Evolutionary conservation across 768 basidiomycete genomes (phyloP), one percentile per base, ranked within the genome.

Genomic region (Myochromella boudieri): DNA sequence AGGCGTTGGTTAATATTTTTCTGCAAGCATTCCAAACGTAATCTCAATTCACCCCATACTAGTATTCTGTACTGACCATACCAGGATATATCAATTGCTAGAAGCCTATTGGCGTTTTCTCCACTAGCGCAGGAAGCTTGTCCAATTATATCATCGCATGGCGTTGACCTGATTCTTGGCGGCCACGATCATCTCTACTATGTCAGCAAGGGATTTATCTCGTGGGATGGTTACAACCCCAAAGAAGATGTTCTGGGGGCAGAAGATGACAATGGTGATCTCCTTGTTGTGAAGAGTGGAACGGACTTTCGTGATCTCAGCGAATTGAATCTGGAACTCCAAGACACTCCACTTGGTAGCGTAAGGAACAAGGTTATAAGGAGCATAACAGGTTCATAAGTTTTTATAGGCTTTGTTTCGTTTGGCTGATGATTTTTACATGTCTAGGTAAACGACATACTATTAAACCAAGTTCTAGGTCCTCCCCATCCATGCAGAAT

Each of bases 181-280:
- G 93, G 93, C 2, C 93, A 95, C 57, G 93, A 95, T 60, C 93
- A 95, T 52, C 68, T 87, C 3, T 91, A 90, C 66, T 91, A 79
- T 60, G 75, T 80, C 32, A 80, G 84, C 27, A 80, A 75, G 54
- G 90, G 87, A 8, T 76, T 81, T 12, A 74, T 69, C 31, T 61
- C 68, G 4, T 91, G 88, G 88, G 79, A 86, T 21, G 76, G 73
- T 43, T 85, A 82, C 49, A 78, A 91, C 52, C 59, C 72, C 15
- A 66, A 62, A 3, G 55, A 73, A 34, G 61, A 69, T 3, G 74
- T 78, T 22, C 74, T 85, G 12, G 91, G 87, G 22, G 81, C 82
- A 5, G 87, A 91, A 56, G 70, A 68, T n/a, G 89, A 91, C 54
- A 58, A 77, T 1, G 87, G 87, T 3, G 82, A 87, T 39, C 70